Percentiles rank a stretch among this genome's conserved stretches.
Conservation (phyloP, 495 filamentous ascomycete genomes). For the Letharia columbiana region DNA sequence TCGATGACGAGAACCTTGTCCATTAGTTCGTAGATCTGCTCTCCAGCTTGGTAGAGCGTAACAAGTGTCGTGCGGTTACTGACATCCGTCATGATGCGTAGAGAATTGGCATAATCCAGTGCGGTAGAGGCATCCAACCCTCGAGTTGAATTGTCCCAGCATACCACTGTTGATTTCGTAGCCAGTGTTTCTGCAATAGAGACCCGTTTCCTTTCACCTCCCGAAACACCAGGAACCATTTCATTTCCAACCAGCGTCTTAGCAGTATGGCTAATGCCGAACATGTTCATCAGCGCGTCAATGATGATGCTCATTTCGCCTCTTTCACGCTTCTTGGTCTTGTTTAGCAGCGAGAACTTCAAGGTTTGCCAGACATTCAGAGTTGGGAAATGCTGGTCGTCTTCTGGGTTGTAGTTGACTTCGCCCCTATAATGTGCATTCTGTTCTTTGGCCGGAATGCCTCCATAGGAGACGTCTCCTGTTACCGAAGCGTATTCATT, state of each 20-base stretch:
- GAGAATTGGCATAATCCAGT: slow-evolving; percentile 66
- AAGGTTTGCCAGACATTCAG: slow-evolving; percentile 76
- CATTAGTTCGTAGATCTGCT: slow-evolving; percentile 77
- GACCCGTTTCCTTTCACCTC: slow-evolving; percentile 65
- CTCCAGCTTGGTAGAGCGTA: slow-evolving; percentile 76
- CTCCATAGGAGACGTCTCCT: slow-evolving; percentile 69
- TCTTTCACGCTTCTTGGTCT: slow-evolving; percentile 65
- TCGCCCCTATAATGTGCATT: slow-evolving; percentile 65
- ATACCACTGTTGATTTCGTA: slow-evolving; percentile 55
- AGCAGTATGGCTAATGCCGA: slow-evolving; percentile 72
- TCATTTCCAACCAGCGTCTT: slow-evolving; percentile 81
- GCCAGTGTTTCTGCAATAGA: slow-evolving; percentile 62
- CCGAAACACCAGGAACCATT: slow-evolving; percentile 65
- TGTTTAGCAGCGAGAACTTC: slow-evolving; percentile 74
- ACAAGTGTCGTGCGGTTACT: slow-evolving; percentile 73
- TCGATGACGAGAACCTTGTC: slow-evolving; percentile 67
- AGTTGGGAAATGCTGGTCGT: slow-evolving; percentile 69
- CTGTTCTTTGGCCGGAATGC: slow-evolving; percentile 62
- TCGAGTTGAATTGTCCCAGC: slow-evolving; percentile 71
- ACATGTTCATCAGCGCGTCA: slow-evolving; percentile 57
- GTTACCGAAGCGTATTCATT: slow-evolving; percentile 54
- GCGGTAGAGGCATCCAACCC: slow-evolving; percentile 74
- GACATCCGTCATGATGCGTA: slow-evolving; percentile 77
- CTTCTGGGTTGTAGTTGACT: slow-evolving; percentile 75
- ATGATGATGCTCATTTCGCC: slow-evolving; percentile 59